A percentile compares a stretch with the other conserved stretches of the same genome.
Conservation (phyloP, 164 flowering plant genomes). For the Tinospora cordifolia region DNA sequence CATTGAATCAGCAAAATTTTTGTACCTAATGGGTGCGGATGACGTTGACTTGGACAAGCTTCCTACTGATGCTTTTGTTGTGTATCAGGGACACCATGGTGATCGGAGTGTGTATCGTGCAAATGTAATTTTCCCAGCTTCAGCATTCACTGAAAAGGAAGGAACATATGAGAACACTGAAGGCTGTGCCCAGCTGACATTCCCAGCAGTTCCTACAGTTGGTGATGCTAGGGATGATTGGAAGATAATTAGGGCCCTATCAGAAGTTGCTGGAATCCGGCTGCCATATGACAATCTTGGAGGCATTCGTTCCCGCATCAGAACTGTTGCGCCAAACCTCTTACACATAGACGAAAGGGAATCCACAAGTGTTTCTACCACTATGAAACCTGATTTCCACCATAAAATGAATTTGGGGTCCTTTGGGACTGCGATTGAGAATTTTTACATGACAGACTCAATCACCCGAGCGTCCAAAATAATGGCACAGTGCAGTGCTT, state of each 20-base stretch:
- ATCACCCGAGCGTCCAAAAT: slow-evolving; percentile 96
- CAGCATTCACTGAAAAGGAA: slow-evolving; percentile 93
- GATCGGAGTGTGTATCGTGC: slow-evolving; percentile 84
- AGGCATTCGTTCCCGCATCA: slow-evolving; percentile 56
- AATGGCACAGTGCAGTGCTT: slow-evolving; percentile 91
- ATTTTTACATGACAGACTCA: slow-evolving; percentile 93
- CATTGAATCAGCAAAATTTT: slow-evolving; percentile 68
- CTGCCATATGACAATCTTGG: slow-evolving; percentile 62
- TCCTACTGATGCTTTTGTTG: slow-evolving; percentile 86
- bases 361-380: slow-evolving; percentile 40
- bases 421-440: slow-evolving; percentile 56
- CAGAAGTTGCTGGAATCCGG: slow-evolving; percentile 71
- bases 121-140: slow-evolving; percentile 78
- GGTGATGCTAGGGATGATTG: slow-evolving; percentile 99
- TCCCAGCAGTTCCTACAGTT: slow-evolving; percentile 95
- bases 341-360: slow-evolving; percentile 67
- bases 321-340: slow-evolving; percentile 77
- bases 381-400: slow-evolving; percentile 42
- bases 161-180: slow-evolving; percentile 91
- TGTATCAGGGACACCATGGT: slow-evolving; percentile 98
- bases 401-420: slow-evolving; percentile 32
- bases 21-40: slow-evolving; percentile 96
- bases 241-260: slow-evolving; percentile 86
- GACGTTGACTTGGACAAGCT: slow-evolving; percentile 68
- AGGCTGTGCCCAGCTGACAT: slow-evolving; percentile 73